Percentiles rank a stretch among this genome's conserved stretches.
Conservation (phyloP, 192 early-diverging fungal species). For the Rhizophagus clarus region DNA sequence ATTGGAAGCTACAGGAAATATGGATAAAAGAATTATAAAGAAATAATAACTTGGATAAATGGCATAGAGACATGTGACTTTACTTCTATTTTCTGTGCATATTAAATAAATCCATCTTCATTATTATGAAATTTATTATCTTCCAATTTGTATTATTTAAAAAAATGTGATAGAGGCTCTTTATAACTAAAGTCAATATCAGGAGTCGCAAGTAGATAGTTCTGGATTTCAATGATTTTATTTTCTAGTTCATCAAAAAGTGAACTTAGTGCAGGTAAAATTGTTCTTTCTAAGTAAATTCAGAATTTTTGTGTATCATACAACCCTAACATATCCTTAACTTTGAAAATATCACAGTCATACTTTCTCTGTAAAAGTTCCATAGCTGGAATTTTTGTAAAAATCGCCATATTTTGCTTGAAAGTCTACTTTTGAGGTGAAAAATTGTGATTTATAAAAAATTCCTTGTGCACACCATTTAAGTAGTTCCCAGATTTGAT, state of each 20-base stretch:
- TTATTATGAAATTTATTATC: neutral
- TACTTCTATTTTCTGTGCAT: no score
- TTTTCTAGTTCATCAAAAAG: slow-evolving; percentile 14
- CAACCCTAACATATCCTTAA: neutral
- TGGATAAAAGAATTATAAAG: no score
- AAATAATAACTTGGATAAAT: no score
- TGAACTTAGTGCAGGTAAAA: slow-evolving; percentile 2
- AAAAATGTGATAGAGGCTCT: neutral
- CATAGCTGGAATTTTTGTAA: neutral
- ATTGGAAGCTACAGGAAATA: no score
- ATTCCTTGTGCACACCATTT: neutral
- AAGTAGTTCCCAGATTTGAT: slow-evolving; percentile 14
- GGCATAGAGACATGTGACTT: no score
- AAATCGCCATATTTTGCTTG: neutral
- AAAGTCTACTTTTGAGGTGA: neutral
- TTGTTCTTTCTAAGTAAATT: neutral
- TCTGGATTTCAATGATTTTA: slow-evolving; percentile 1
- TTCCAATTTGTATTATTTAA: neutral
- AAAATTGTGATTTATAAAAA: no score
- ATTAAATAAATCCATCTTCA: no score
- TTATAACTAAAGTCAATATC: neutral
- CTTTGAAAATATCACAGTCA: slow-evolving; percentile 1
- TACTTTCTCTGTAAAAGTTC: neutral
- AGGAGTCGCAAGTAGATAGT: no score
- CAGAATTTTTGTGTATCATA: neutral